phyloP scores from a whole-genome alignment of 1,284 basidiomycete species.

The Irpex sp. region DNA sequence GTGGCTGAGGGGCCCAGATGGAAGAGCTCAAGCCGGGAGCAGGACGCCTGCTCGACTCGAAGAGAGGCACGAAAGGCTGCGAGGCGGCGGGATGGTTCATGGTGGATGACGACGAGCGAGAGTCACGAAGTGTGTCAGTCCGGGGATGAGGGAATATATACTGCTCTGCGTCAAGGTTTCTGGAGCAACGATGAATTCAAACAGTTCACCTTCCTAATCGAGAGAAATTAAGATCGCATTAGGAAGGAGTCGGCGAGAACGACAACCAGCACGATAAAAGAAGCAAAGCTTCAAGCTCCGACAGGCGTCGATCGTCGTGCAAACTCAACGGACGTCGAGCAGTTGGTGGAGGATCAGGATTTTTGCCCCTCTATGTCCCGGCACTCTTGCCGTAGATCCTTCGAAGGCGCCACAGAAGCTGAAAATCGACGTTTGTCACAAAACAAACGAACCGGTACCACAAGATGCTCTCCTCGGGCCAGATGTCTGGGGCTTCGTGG shows the following conservation, averaged over 20 bases:
- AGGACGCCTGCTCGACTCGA: conserved; percentile 19
- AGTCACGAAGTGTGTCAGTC: conserved; percentile 13
- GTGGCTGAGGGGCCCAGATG: conserved; percentile 77
- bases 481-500: neutral
- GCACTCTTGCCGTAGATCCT: neutral
- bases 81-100: conserved; percentile 23
- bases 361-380: neutral
- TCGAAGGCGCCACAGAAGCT: neutral
- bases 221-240: conserved; percentile 8
- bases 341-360: neutral
- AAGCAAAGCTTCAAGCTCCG: conserved; percentile 1
- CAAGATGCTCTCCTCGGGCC: neutral
- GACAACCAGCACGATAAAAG: conserved; percentile 8
- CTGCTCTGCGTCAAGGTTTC: conserved; percentile 5
- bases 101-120: conserved; percentile 13
- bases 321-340: neutral
- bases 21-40: conserved; percentile 34
- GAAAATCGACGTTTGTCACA: neutral
- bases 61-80: conserved; percentile 26
- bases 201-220: conserved; percentile 8
- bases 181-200: conserved; percentile 5
- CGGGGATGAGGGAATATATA: conserved; percentile 21
- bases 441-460: neutral
- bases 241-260: conserved; percentile 2
- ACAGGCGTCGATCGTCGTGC: conserved; percentile 7